Evolutionary conservation across 345 rosid genomes (phyloP).

Genomic region (Nephelium lappaceum): DNA sequence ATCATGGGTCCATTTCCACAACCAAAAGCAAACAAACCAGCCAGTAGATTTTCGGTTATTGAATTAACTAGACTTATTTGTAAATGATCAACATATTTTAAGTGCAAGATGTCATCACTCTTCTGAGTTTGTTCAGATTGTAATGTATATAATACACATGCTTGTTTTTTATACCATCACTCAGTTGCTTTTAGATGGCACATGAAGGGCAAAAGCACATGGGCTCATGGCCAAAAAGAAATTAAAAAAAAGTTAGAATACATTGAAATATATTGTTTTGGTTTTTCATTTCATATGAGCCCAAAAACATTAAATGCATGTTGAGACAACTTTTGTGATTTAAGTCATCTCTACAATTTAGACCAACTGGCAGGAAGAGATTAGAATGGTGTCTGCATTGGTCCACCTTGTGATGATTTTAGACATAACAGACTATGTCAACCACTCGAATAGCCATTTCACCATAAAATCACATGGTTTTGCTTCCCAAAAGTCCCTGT

Average conservation of each 20-base stretch:
- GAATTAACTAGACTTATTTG: no score
- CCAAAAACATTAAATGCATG: background rate
- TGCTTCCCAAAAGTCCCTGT: background rate
- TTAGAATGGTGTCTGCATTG: background rate
- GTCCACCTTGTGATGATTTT: constrained; percentile 4
- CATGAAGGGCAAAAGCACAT: no score
- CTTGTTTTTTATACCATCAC: background rate
- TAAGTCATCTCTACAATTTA: background rate
- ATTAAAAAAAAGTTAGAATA: no score
- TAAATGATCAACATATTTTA: no score
- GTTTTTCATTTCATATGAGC: background rate
- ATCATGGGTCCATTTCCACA: no score
- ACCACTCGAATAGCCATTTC: background rate
- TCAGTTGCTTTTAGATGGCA: background rate
- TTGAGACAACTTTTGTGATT: background rate
- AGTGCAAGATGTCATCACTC: no score
- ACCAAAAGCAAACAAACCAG: no score
- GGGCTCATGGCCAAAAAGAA: background rate
- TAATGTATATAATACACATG: no score
- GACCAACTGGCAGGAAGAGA: background rate
- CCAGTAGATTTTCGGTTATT: no score
- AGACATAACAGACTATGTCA: background rate
- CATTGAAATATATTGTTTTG: background rate
- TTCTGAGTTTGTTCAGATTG: no score
- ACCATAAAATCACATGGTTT: background rate